phyloP scores from a whole-genome alignment of 768 basidiomycete genomes.

The Termitomyces sp. region DNA sequence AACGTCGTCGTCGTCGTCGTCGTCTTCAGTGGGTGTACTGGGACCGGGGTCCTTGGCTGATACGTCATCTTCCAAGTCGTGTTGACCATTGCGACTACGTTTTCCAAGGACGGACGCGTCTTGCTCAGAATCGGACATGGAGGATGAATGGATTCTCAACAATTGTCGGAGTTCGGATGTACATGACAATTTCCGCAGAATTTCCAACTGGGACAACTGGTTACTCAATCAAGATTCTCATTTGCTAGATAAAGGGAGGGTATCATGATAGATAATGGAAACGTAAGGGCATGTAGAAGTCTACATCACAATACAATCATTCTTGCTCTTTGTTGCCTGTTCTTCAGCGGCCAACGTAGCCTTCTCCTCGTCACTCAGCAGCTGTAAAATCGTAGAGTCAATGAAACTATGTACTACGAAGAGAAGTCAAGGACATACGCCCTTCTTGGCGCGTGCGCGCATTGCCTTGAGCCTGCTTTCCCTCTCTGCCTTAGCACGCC shows the following conservation, averaged over 20 bases:
- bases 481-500: constrained; percentile 71
- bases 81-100: constrained; percentile 39
- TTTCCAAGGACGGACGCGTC: constrained; percentile 61
- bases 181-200: not conserved
- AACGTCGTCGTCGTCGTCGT: constrained; percentile 75
- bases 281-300: not conserved
- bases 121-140: constrained; percentile 41
- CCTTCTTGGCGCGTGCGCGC: constrained; percentile 70
- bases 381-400: constrained; percentile 21
- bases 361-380: constrained; percentile 64
- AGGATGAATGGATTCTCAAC: not conserved
- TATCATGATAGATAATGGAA: not conserved
- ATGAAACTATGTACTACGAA: not conserved
- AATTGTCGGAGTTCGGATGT: constrained; percentile 14
- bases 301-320: constrained; percentile 58
- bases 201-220: not conserved
- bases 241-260: not conserved
- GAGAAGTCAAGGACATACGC: constrained; percentile 38
- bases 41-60: constrained; percentile 7
- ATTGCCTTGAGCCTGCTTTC: constrained; percentile 68
- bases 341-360: constrained; percentile 49
- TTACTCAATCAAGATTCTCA: not conserved
- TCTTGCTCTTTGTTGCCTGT: constrained; percentile 36
- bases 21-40: constrained; percentile 30
- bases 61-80: constrained; percentile 14